Evolutionary conservation across 1,284 basidiomycete species (phyloP), one percentile per base, ranked within the genome.

Genomic region (Melampsora abietis-canadensis): DNA sequence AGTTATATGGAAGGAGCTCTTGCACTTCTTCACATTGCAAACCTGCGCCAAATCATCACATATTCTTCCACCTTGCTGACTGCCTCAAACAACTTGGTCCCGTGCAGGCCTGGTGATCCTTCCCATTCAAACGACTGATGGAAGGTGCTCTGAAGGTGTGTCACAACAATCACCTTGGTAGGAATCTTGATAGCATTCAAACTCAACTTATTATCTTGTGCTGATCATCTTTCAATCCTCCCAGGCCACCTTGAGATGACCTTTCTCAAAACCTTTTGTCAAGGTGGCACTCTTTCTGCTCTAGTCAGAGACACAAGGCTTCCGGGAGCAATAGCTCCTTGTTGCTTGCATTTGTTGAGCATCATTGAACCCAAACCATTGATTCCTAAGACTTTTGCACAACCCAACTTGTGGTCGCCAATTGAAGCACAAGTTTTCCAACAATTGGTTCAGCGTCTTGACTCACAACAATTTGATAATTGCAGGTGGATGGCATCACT

Each of bases 331-430:
- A 24, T 66, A 34, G 2, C 12, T 14, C 48, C 46, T 7, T 54
- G 27, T 15, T 21, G 48, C 17, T 19, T 10, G 2, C 10, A 31
- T 15, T 12, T 68, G 17, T 15, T 31, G 24, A 51, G 48, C 12
- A 17, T 51, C 21, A 17, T 51, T 5, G 48, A 51, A 4, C 48
- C 48, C 3, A 14, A 17, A 17, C 48, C 48, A 3, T 51, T 51
- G 3, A 14, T 21, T 14, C 4, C 81, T 82, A 87, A 1, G 86
- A 88, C 37, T 85, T 98, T 66, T 81, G 84, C 48, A 83, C 84
- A 34, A 92, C 93, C 83, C 84, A 91, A 0, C 81, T 84, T 8
- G 5, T 5, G 21, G 78, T 80, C 34, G 78, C 79, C 8, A 80
- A 81, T 12, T 14, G 48, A 21, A 51, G 48, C 5, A 3, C 4